phyloP scores from a whole-genome alignment of 1,284 basidiomycete species.

The Puccinia hordei region DNA sequence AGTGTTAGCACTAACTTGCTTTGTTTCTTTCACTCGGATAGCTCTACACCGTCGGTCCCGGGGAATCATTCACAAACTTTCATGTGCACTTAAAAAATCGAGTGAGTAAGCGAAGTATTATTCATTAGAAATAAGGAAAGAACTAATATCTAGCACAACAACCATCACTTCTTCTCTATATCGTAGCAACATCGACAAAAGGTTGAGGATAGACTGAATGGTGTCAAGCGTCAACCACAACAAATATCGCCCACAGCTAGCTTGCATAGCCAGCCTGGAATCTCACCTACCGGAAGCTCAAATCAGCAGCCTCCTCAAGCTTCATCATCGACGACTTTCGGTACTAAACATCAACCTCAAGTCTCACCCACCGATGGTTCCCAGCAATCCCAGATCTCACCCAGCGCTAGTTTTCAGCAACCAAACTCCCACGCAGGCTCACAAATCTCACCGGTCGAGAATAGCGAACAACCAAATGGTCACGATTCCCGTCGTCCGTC shows the following conservation, averaged over 20 bases:
- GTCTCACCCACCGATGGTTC: conserved; percentile 29
- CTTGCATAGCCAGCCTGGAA: neutral
- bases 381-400: conserved; percentile 9
- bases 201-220: conserved; percentile 39
- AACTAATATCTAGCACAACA: neutral
- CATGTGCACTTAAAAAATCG: conserved; percentile 85
- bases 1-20: neutral
- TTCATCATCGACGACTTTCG: neutral
- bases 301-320: neutral
- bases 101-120: conserved; percentile 23
- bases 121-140: neutral
- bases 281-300: conserved; percentile 1
- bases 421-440: neutral
- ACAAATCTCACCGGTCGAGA: conserved; percentile 12
- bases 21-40: conserved; percentile 61
- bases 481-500: conserved; percentile 1
- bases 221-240: neutral
- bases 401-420: neutral
- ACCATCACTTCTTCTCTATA: neutral
- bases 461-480: neutral
- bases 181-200: conserved; percentile 48
- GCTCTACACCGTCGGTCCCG: conserved; percentile 90
- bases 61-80: conserved; percentile 85
- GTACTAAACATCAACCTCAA: conserved; percentile 9
- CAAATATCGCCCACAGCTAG: neutral